phyloP scores from a whole-genome alignment of 371 early-diverging fungal species.

The Mucor piriformis region DNA sequence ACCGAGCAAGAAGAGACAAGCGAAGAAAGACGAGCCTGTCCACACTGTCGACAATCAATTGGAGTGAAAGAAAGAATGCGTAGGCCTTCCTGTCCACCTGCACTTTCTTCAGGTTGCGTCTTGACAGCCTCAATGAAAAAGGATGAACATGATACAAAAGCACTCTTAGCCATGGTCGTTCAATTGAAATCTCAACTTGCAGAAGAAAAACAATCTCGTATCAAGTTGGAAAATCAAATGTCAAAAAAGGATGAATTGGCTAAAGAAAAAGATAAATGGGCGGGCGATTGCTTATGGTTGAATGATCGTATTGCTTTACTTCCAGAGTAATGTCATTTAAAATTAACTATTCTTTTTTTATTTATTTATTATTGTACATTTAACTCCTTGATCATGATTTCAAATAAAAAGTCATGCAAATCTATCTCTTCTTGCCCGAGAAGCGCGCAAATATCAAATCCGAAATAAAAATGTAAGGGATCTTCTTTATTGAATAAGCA shows the following conservation, averaged over 20 bases:
- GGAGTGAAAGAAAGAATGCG: constrained; percentile 1
- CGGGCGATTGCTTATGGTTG: constrained; percentile 39
- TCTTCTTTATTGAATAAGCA: too few relatives aligned
- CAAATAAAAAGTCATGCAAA: too few relatives aligned
- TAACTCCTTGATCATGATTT: too few relatives aligned
- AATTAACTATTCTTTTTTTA: not conserved
- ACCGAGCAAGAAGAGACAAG: constrained; percentile 9
- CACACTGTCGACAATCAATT: constrained; percentile 31
- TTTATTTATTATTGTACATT: not conserved
- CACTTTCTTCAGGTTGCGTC: constrained; percentile 24
- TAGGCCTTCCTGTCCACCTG: constrained; percentile 38
- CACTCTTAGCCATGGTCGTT: constrained; percentile 30
- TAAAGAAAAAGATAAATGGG: constrained; percentile 40
- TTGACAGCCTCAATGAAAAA: not conserved
- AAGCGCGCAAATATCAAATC: too few relatives aligned
- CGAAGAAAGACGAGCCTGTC: constrained; percentile 23
- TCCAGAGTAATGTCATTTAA: constrained; percentile 23
- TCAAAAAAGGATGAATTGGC: constrained; percentile 24
- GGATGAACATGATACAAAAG: constrained; percentile 9
- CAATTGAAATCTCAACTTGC: constrained; percentile 45
- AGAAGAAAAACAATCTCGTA: constrained; percentile 50
- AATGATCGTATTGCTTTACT: constrained; percentile 36
- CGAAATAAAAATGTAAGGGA: too few relatives aligned
- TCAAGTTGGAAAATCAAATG: constrained; percentile 29
- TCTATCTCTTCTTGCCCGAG: too few relatives aligned